Evolutionary conservation across 306 rosid genomes (phyloP).

Genomic region (Cicer arietinum): DNA sequence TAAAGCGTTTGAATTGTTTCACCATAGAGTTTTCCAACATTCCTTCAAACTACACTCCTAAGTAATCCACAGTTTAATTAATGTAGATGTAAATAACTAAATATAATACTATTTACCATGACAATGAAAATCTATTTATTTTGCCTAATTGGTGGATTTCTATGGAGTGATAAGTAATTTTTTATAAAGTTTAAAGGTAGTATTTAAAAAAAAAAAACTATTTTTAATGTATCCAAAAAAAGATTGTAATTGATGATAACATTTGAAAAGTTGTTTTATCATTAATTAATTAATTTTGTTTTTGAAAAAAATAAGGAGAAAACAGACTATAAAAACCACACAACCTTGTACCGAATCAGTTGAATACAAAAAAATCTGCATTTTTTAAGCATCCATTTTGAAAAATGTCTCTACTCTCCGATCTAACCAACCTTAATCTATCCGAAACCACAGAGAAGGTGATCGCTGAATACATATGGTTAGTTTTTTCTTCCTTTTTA

Average conservation of each 20-base stretch:
- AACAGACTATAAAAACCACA: constrained; percentile 36
- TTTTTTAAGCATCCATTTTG: neutral
- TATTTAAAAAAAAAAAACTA: too few species aligned
- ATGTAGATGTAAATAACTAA: too few species aligned
- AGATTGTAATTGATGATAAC: neutral
- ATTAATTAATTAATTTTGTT: neutral
- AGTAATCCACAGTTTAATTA: too few species aligned
- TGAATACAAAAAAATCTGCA: neutral
- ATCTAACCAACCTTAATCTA: constrained; percentile 75
- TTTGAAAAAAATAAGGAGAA: neutral
- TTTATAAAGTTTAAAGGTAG: too few species aligned
- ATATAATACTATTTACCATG: too few species aligned
- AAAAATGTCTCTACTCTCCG: constrained; percentile 60
- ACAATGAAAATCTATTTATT: too few species aligned
- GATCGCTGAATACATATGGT: constrained; percentile 93
- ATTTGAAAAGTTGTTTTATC: neutral
- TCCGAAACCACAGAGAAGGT: constrained; percentile 65
- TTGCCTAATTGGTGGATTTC: too few species aligned
- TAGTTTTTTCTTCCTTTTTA: neutral
- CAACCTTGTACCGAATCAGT: neutral
- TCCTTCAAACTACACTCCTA: too few species aligned
- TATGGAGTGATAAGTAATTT: too few species aligned
- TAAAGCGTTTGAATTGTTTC: too few species aligned
- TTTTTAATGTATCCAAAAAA: too few species aligned
- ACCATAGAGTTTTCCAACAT: too few species aligned